A percentile compares a stretch with the other conserved stretches of the same genome.
Conservation (phyloP, 352 stramenopile genomes). For the Aphanomyces cochlioides region DNA sequence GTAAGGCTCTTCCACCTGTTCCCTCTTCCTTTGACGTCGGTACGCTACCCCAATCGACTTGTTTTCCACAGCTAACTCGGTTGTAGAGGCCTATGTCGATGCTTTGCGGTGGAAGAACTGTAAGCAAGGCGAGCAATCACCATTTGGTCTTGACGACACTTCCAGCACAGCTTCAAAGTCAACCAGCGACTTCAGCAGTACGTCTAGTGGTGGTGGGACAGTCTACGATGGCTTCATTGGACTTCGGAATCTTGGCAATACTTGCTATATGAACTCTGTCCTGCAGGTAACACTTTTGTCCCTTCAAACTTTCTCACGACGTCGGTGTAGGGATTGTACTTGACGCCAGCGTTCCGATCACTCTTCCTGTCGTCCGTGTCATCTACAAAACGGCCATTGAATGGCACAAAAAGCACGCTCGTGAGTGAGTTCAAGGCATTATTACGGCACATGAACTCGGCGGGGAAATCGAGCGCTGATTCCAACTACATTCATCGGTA, state of each 20-base stretch:
- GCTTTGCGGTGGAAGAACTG: slow-evolving; percentile 22
- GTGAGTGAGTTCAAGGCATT: slow-evolving; percentile 34
- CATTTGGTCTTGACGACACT: slow-evolving; percentile 6
- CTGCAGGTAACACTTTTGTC: slow-evolving; percentile 55
- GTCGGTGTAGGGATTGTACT: slow-evolving; percentile 54
- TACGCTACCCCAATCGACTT: background rate
- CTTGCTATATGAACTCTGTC: slow-evolving; percentile 81
- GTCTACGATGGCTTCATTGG: slow-evolving; percentile 31
- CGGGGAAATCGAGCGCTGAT: slow-evolving; percentile 41
- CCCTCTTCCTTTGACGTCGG: slow-evolving; percentile 11
- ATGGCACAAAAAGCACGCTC: slow-evolving; percentile 18
- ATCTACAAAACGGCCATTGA: slow-evolving; percentile 8
- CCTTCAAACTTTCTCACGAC: slow-evolving; percentile 62
- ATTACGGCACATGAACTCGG: slow-evolving; percentile 33
- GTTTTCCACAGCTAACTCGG: background rate
- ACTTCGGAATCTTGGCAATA: slow-evolving; percentile 83
- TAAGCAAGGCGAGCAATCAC: background rate
- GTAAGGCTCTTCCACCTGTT: background rate
- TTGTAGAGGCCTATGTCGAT: slow-evolving; percentile 22
- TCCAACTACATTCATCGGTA: slow-evolving; percentile 59
- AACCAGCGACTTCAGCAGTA: background rate
- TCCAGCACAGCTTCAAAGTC: no score
- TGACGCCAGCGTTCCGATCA: background rate
- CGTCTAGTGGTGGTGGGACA: background rate
- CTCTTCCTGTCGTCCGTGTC: background rate